These are phyloP conservation scores for Chrysoporthe austroafricana DNA, from an alignment of 2,329 filamentous ascomycete genomes.

Conservation along the genomic window DNA sequence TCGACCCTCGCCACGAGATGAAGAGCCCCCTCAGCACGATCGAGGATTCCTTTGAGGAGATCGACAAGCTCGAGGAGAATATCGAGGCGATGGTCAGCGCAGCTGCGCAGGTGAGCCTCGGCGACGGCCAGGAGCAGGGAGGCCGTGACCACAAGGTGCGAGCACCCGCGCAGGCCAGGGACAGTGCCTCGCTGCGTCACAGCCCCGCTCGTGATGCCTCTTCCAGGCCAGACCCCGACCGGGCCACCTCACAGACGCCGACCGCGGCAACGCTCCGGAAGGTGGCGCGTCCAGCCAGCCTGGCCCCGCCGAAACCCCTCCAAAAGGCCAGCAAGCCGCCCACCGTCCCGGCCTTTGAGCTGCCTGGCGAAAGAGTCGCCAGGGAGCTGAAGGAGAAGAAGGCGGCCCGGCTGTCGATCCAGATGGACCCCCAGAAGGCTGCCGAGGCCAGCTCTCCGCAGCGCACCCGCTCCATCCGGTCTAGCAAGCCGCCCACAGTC, in stretches of 20 bases:
- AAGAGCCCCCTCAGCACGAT: slow-evolving; percentile 42
- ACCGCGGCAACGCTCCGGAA: slow-evolving; percentile 35
- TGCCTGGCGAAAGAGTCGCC: slow-evolving; percentile 65
- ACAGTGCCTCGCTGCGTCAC: slow-evolving; percentile 1
- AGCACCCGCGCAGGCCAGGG: not conserved
- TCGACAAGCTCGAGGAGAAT: slow-evolving; percentile 65
- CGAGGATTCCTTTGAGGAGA: slow-evolving; percentile 66
- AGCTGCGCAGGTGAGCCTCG: slow-evolving; percentile 11
- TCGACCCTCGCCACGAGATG: slow-evolving; percentile 18
- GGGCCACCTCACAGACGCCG: slow-evolving; percentile 31
- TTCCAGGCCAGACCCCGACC: slow-evolving; percentile 1
- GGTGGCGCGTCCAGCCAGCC: slow-evolving; percentile 44
- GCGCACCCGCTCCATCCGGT: slow-evolving; percentile 51
- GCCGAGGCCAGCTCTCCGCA: slow-evolving; percentile 44
- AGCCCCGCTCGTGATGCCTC: slow-evolving; percentile 12
- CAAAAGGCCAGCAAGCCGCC: slow-evolving; percentile 58
- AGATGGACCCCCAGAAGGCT: slow-evolving; percentile 41
- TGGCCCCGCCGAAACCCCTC: slow-evolving; percentile 50
- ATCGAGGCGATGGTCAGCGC: slow-evolving; percentile 53
- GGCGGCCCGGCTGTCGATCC: slow-evolving; percentile 55
- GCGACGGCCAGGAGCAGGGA: too few relatives aligned
- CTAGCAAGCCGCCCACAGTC: slow-evolving; percentile 55
- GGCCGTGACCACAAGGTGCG: not conserved
- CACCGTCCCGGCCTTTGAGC: slow-evolving; percentile 62
- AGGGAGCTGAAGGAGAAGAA: slow-evolving; percentile 61